These are phyloP conservation scores for Aureobasidium mangrovei DNA, from an alignment of 2,329 filamentous ascomycete genomes.

Conservation along the genomic window DNA sequence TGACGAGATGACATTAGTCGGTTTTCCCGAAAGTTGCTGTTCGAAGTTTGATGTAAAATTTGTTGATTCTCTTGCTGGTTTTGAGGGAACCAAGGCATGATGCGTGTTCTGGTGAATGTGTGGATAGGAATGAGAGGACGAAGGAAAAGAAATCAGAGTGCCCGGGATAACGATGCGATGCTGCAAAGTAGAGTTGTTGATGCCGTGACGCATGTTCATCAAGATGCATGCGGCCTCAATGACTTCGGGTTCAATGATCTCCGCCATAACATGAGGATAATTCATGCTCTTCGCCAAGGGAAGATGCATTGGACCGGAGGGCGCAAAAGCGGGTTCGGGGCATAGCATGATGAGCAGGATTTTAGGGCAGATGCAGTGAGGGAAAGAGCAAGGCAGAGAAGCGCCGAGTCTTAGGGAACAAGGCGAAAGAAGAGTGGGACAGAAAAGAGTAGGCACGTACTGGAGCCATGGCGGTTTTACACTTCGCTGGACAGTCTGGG, in stretches of 20 bases:
- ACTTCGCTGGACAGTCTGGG: neutral
- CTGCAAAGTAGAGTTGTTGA: neutral
- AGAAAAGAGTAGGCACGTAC: slow-evolving; percentile 9
- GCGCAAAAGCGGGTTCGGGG: neutral
- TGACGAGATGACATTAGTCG: neutral
- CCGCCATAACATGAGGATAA: neutral
- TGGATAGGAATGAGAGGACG: neutral
- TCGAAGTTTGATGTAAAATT: neutral
- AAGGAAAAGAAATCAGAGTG: neutral
- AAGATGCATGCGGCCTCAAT: slow-evolving; percentile 8
- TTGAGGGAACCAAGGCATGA: too few relatives aligned
- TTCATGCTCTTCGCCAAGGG: neutral
- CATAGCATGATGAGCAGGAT: neutral
- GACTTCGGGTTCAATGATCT: neutral
- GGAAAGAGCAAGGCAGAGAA: neutral
- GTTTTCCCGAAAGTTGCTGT: neutral
- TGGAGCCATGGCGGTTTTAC: slow-evolving; percentile 13
- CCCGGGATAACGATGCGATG: neutral
- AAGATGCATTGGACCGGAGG: neutral
- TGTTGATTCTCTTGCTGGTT: neutral
- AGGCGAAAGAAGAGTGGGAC: slow-evolving; percentile 10
- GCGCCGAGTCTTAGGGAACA: slow-evolving; percentile 7
- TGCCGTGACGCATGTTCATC: slow-evolving; percentile 1
- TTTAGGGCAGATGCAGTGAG: neutral
- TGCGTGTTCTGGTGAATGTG: neutral